Percentiles rank a stretch among this genome's conserved stretches.
These are phyloP conservation scores for Cytospora piceicola DNA, from an alignment of 2,329 filamentous ascomycete species.

Conservation along the genomic window DNA sequence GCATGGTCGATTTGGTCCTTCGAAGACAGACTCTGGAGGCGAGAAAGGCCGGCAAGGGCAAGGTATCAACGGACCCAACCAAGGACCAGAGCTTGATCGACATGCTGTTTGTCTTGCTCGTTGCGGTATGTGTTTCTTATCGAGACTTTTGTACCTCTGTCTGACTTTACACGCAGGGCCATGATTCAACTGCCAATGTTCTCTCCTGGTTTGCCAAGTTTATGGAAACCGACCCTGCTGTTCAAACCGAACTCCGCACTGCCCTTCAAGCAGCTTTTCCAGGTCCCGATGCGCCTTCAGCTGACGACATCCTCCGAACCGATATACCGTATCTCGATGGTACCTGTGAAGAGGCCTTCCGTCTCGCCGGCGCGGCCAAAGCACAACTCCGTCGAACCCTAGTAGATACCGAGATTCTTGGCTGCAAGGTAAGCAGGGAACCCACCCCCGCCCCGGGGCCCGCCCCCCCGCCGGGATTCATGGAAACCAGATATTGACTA, in stretches of 20 bases:
- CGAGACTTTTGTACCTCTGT: slow-evolving; percentile 41
- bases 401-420: slow-evolving; percentile 46
- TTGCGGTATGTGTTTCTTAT: slow-evolving; percentile 32
- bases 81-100: slow-evolving; percentile 36
- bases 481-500: neutral
- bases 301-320: slow-evolving; percentile 38
- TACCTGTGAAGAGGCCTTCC: slow-evolving; percentile 45
- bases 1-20: slow-evolving; percentile 43
- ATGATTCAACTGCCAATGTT: slow-evolving; percentile 50
- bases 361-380: slow-evolving; percentile 37
- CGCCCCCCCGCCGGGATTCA: no score
- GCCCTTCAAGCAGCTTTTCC: slow-evolving; percentile 35
- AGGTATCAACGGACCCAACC: slow-evolving; percentile 32
- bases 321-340: slow-evolving; percentile 48
- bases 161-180: slow-evolving; percentile 40
- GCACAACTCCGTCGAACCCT: slow-evolving; percentile 38
- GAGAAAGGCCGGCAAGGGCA: slow-evolving; percentile 38
- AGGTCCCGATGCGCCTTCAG: slow-evolving; percentile 36
- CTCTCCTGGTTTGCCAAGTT: slow-evolving; percentile 36
- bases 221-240: slow-evolving; percentile 25
- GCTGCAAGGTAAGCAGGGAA: slow-evolving; percentile 33
- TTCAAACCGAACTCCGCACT: slow-evolving; percentile 27
- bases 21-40: slow-evolving; percentile 40
- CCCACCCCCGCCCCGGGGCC: no score
- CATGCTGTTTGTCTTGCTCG: slow-evolving; percentile 35